Evolutionary conservation across 2,329 filamentous ascomycete genomes (phyloP).

Genomic region (Colletotrichum gigasporum): DNA sequence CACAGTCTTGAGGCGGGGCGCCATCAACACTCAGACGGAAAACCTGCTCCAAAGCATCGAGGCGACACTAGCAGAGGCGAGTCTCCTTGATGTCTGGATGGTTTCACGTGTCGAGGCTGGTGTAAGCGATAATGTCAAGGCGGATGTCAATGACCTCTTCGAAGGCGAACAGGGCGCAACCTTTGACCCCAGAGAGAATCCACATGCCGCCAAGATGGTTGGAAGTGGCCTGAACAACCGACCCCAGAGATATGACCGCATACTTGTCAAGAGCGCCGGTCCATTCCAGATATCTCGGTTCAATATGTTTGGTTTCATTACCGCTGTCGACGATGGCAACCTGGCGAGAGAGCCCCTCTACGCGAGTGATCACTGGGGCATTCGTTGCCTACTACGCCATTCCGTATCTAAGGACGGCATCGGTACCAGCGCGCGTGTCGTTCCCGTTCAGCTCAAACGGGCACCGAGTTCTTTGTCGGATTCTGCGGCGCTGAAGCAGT

Average conservation of each 20-base stretch:
- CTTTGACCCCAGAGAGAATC: slow-evolving; percentile 68
- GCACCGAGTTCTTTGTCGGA: slow-evolving; percentile 43
- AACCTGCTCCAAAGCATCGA: slow-evolving; percentile 57
- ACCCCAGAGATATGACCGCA: slow-evolving; percentile 73
- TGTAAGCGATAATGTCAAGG: slow-evolving; percentile 45
- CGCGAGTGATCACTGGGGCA: slow-evolving; percentile 68
- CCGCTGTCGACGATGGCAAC: slow-evolving; percentile 33
- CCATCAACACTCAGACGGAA: slow-evolving; percentile 60
- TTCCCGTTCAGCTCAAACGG: slow-evolving; percentile 44
- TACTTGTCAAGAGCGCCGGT: slow-evolving; percentile 59
- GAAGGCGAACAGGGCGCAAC: slow-evolving; percentile 73
- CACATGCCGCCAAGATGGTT: slow-evolving; percentile 61
- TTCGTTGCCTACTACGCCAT: slow-evolving; percentile 53
- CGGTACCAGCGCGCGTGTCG: slow-evolving; percentile 29
- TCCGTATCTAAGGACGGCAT: not conserved
- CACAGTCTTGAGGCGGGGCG: slow-evolving; percentile 58
- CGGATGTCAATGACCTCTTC: slow-evolving; percentile 46
- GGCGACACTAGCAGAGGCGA: slow-evolving; percentile 50
- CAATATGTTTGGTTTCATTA: slow-evolving; percentile 65
- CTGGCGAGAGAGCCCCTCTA: slow-evolving; percentile 34
- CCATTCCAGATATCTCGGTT: slow-evolving; percentile 54
- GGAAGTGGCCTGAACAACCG: slow-evolving; percentile 58
- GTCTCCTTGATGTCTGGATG: slow-evolving; percentile 63
- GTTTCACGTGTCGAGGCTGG: slow-evolving; percentile 53
- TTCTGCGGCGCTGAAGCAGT: slow-evolving; percentile 45